phyloP scores from a whole-genome alignment of 2,329 filamentous ascomycete genomes.

The Chaetomiaceae sp. region DNA sequence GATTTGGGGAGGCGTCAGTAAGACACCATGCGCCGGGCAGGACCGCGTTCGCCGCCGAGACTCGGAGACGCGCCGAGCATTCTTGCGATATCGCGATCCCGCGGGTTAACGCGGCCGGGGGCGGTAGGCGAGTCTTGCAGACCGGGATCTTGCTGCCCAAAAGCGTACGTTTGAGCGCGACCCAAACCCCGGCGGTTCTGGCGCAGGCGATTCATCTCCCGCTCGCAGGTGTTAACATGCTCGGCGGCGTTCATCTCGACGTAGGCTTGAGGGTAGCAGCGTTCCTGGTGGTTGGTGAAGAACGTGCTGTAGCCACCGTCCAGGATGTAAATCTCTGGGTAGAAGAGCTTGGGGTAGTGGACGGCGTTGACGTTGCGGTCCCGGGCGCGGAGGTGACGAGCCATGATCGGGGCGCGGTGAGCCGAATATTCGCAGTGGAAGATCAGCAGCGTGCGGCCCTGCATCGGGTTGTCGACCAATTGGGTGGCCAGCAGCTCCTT shows the following conservation, averaged over 20 bases:
- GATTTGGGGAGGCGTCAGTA: conserved; percentile 44
- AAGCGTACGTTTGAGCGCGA: conserved; percentile 91
- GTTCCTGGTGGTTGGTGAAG: conserved; percentile 69
- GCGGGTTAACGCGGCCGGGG: conserved; percentile 35
- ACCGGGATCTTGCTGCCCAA: conserved; percentile 65
- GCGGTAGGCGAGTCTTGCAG: conserved; percentile 58
- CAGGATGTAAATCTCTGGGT: conserved; percentile 94
- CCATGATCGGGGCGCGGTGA: conserved; percentile 93
- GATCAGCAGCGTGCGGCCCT: conserved; percentile 73
- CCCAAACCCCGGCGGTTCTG: conserved; percentile 76
- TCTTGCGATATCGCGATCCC: conserved; percentile 19
- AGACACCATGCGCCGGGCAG: conserved; percentile 58
- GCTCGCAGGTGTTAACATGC: conserved; percentile 88
- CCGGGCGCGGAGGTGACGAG: conserved; percentile 82
- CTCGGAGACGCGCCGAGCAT: conserved; percentile 39
- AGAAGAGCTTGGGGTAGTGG: conserved; percentile 82
- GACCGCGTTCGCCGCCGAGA: conserved; percentile 46
- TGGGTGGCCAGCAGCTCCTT: conserved; percentile 79
- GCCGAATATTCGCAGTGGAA: conserved; percentile 99
- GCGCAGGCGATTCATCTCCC: conserved; percentile 88
- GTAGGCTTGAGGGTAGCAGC: conserved; percentile 92
- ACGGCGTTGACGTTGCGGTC: conserved; percentile 84
- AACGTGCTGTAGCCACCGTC: conserved; percentile 96
- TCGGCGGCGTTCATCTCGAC: conserved; percentile 94
- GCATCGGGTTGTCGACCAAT: conserved; percentile 65